These are phyloP conservation scores for Discostella stelligeroides DNA, from an alignment of 108 stramenopile genomes.

Conservation along the genomic window DNA sequence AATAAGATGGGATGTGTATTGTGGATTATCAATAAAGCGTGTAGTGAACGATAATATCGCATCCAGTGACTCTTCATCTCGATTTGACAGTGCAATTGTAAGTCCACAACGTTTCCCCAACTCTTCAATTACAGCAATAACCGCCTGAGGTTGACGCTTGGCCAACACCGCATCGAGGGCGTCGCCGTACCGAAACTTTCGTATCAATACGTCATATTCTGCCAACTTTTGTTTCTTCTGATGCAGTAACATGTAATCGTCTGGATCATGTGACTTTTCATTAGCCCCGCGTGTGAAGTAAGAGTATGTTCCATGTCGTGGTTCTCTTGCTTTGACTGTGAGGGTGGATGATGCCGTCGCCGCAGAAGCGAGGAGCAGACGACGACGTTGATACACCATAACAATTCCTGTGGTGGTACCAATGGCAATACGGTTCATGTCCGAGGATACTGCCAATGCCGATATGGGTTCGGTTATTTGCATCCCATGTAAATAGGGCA, in stretches of 20 bases:
- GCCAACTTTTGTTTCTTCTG: constrained; percentile 70
- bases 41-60: constrained; percentile 84
- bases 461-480: constrained; percentile 67
- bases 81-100: constrained; percentile 74
- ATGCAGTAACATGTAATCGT: constrained; percentile 65
- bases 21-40: constrained; percentile 73
- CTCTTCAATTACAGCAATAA: constrained; percentile 85
- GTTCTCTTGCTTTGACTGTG: constrained; percentile 28
- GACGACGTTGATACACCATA: constrained; percentile 63
- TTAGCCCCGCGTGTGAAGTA: constrained; percentile 81
- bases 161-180: constrained; percentile 84
- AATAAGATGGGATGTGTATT: constrained; percentile 73
- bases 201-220: constrained; percentile 73
- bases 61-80: constrained; percentile 87
- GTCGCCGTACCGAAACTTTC: constrained; percentile 90
- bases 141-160: constrained; percentile 65
- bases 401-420: constrained; percentile 73
- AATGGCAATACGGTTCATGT: constrained; percentile 66
- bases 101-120: constrained; percentile 83
- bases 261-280: constrained; percentile 59
- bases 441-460: constrained; percentile 55
- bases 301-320: constrained; percentile 75
- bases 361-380: neutral
- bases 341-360: neutral
- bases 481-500: constrained; percentile 73